Evolutionary conservation across 257 asterid genomes (phyloP), one percentile per base, ranked within the genome.

Genomic region (Petunia secreta): DNA sequence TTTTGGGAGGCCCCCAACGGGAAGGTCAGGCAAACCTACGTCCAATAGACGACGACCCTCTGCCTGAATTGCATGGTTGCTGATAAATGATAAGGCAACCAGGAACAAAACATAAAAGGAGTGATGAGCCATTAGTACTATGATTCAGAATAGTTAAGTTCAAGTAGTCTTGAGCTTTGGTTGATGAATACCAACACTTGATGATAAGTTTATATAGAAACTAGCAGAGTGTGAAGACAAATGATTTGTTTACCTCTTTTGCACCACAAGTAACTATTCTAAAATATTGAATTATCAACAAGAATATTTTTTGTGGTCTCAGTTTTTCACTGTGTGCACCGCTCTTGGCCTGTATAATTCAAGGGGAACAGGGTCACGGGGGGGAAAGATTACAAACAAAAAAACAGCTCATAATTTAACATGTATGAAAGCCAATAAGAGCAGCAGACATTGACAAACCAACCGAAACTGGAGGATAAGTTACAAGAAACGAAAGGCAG

Each of bases 391-490:
- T 39, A 65, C 14, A 14, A 50, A 65, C 52, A 65, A 65, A 65
- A 40, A 14, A 50, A 65, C 52, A 65, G 37, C 36, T 40, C 74
- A 65, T 52, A 65, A 65, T 6, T 65, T 65, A 65, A 40, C 52
- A 65, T 14, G 9, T 64, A 64, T 37, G 48, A 38, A 46, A 38
- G 48, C 52, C 73, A 64, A 65, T 38, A 65, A 11, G 16, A 11
- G 14, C 40, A 64, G 74, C 37, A 14, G 74, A 40, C 74, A 63
- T 1, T 13, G 73, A 39, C 53, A 65, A 65, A 65, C 44, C 16
- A 63, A 63, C 44, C 46, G 71, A 38, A 64, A 6, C 50, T 39
- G 73, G 73, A 64, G 44, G 73, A 64, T 64, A 64, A 64, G 73
- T 39, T 39, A 14, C 13, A 65, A 36, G 7, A 65, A 65, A 65